phyloP scores from a whole-genome alignment of 768 basidiomycete species.

The Pleurotus giganteus region DNA sequence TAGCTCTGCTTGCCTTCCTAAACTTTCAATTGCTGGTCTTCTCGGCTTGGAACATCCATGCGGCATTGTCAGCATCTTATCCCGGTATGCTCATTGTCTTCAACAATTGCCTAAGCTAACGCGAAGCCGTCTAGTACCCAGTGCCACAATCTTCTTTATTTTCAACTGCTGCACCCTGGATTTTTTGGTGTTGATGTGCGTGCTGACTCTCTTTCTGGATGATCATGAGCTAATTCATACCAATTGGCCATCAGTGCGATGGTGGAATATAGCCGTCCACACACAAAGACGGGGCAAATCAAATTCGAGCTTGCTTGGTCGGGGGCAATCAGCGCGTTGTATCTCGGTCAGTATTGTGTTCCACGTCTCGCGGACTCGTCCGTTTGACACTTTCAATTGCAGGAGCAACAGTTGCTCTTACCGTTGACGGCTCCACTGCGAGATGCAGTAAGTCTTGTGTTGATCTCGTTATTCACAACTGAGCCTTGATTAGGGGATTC shows the following conservation, averaged over 20 bases:
- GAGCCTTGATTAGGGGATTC: constrained; percentile 29
- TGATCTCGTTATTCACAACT: background rate
- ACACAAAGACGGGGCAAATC: constrained; percentile 38
- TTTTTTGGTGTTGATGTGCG: constrained; percentile 34
- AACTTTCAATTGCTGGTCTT: constrained; percentile 53
- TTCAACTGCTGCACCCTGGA: constrained; percentile 41
- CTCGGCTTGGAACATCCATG: constrained; percentile 54
- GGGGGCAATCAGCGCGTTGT: constrained; percentile 41
- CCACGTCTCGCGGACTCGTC: background rate
- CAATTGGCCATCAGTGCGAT: background rate
- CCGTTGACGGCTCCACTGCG: constrained; percentile 43
- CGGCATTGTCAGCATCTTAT: constrained; percentile 30
- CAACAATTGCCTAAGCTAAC: background rate
- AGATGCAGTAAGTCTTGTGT: constrained; percentile 15
- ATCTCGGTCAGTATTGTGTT: constrained; percentile 41
- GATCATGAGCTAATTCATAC: background rate
- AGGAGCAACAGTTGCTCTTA: constrained; percentile 51
- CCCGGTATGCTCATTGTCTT: constrained; percentile 30
- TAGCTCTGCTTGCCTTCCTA: constrained; percentile 49
- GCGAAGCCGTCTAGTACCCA: constrained; percentile 33
- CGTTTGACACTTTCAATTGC: background rate
- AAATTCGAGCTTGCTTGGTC: constrained; percentile 59
- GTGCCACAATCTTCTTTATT: constrained; percentile 47
- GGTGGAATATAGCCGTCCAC: constrained; percentile 33
- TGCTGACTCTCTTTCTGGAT: background rate